Percentiles rank a stretch among this genome's conserved stretches.
These are phyloP conservation scores for Scenedesmus sp. DNA, from an alignment of 163 green algal genomes.

Conservation along the genomic window DNA sequence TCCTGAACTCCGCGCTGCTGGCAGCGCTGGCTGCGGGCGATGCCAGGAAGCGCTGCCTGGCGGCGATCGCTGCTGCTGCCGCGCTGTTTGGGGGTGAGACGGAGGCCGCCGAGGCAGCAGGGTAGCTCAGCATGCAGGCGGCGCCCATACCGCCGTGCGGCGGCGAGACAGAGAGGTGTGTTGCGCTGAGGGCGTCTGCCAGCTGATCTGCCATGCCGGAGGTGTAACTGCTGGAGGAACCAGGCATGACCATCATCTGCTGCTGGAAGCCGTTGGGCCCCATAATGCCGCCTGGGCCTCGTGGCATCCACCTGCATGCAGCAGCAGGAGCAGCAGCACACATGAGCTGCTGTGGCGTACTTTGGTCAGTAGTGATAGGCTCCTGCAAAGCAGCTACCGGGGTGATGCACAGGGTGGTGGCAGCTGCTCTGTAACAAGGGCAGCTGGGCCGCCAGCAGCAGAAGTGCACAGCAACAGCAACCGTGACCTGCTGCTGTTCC, in stretches of 20 bases:
- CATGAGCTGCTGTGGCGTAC: too few relatives aligned
- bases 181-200: constrained; percentile 2
- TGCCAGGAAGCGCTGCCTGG: background rate
- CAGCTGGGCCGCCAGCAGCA: background rate
- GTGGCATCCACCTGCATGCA: background rate
- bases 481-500: background rate
- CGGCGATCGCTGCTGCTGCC: background rate
- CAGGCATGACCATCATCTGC: background rate
- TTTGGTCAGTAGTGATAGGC: too few relatives aligned
- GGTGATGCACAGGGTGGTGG: too few relatives aligned
- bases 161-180: background rate
- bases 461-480: background rate
- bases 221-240: background rate
- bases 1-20: background rate
- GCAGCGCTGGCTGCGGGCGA: background rate
- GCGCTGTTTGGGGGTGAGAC: background rate
- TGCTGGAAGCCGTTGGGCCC: background rate
- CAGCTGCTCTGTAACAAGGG: too few relatives aligned
- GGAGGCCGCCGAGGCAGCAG: background rate
- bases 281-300: background rate
- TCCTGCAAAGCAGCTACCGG: too few relatives aligned
- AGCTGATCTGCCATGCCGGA: constrained; percentile 14
- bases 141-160: background rate
- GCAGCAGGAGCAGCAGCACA: background rate
- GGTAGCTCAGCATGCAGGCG: background rate